These are phyloP conservation scores for Aureobasidium sp. DNA, from an alignment of 2,329 filamentous ascomycete species.

Conservation along the genomic window DNA sequence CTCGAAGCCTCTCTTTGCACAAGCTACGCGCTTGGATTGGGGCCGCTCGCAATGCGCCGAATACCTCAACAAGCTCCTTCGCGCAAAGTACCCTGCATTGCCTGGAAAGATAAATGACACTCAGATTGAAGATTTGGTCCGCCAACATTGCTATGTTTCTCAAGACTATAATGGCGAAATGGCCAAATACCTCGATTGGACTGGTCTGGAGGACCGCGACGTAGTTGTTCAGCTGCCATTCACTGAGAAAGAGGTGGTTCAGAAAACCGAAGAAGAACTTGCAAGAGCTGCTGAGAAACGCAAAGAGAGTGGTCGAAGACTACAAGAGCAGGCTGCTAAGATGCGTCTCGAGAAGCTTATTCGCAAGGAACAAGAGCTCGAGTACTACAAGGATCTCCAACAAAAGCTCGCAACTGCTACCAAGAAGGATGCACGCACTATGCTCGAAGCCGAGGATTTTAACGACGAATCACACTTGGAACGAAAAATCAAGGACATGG, in stretches of 20 bases:
- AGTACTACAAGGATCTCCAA: conserved; percentile 85
- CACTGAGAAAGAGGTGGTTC: conserved; percentile 78
- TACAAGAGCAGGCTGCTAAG: conserved; percentile 95
- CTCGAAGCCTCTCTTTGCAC: conserved; percentile 71
- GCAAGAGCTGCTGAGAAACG: conserved; percentile 85
- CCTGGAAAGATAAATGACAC: conserved; percentile 75
- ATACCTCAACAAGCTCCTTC: conserved; percentile 81
- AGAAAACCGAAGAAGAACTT: conserved; percentile 92
- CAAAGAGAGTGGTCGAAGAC: conserved; percentile 80
- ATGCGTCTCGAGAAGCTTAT: conserved; percentile 94
- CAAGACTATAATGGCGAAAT: conserved; percentile 75
- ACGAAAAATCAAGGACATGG: conserved; percentile 76
- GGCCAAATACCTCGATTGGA: conserved; percentile 75
- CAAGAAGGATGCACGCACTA: conserved; percentile 82
- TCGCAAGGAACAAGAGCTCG: conserved; percentile 89
- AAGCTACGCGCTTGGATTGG: conserved; percentile 89
- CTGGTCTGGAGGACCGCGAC: conserved; percentile 80
- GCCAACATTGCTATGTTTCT: conserved; percentile 84
- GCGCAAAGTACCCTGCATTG: conserved; percentile 85
- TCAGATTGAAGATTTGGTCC: conserved; percentile 80
- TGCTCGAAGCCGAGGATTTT: conserved; percentile 84
- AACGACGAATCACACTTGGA: conserved; percentile 86
- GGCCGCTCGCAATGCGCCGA: conserved; percentile 84
- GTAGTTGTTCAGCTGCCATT: conserved; percentile 87
- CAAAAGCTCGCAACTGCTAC: conserved; percentile 55